Conservation (phyloP, 2,329 filamentous ascomycete species). For the Lachnum nothofagi region DNA sequence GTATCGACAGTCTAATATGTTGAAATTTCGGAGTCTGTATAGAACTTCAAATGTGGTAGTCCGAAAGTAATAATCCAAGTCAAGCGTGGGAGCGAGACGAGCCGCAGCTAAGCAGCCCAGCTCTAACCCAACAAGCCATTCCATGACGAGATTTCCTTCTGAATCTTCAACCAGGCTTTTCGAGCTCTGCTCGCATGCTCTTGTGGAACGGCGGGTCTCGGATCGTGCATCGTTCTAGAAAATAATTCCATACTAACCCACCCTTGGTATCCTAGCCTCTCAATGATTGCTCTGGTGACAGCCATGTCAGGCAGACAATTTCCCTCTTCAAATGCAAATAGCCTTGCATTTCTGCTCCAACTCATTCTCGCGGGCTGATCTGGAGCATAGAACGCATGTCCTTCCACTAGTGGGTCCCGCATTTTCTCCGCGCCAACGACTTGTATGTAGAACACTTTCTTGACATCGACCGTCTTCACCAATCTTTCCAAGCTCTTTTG, state of each 20-base stretch:
- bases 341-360: slow-evolving; percentile 71
- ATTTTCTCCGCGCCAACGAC: slow-evolving; percentile 69
- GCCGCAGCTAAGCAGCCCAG: too few relatives aligned
- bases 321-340: slow-evolving; percentile 45
- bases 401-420: slow-evolving; percentile 47
- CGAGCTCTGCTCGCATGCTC: slow-evolving; percentile 49
- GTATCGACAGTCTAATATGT: too few relatives aligned
- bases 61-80: too few relatives aligned
- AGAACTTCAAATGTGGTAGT: too few relatives aligned
- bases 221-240: slow-evolving; percentile 45
- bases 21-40: too few relatives aligned
- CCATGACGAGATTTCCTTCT: slow-evolving; percentile 1
- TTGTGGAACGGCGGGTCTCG: slow-evolving; percentile 40
- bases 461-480: slow-evolving; percentile 22
- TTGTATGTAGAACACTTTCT: slow-evolving; percentile 65
- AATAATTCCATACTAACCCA: slow-evolving; percentile 59
- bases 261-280: slow-evolving; percentile 52
- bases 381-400: slow-evolving; percentile 54
- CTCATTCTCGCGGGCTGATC: slow-evolving; percentile 64
- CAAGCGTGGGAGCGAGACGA: not conserved
- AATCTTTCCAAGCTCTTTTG: slow-evolving; percentile 30
- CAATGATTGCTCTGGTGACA: slow-evolving; percentile 46
- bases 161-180: slow-evolving; percentile 42
- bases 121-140: not conserved
- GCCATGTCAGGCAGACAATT: slow-evolving; percentile 55